Percentiles rank a stretch among this genome's conserved stretches.
These are phyloP conservation scores for Dactylonectria macrodidyma DNA, from an alignment of 2,329 filamentous ascomycete genomes.

Conservation along the genomic window DNA sequence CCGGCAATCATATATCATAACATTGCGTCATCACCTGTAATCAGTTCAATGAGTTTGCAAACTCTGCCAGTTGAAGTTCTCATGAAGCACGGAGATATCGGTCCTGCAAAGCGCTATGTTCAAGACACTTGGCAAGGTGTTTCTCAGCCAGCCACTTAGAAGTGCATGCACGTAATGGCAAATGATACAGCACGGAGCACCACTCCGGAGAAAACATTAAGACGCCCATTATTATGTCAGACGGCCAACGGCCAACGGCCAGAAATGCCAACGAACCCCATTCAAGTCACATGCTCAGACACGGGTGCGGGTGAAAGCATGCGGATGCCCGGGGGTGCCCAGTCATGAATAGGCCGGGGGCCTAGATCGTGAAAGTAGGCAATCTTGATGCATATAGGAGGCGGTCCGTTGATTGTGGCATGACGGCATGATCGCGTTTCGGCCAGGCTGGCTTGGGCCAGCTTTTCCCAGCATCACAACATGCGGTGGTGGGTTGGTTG, in stretches of 20 bases:
- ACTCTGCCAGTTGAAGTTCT: neutral
- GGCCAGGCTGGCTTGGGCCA: constrained; percentile 30
- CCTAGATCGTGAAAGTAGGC: constrained; percentile 45
- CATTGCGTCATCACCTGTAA: neutral
- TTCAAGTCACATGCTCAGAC: constrained; percentile 43
- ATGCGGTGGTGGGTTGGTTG: constrained; percentile 6
- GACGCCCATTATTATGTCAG: neutral
- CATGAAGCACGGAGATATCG: neutral
- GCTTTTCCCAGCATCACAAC: constrained; percentile 14
- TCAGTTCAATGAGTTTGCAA: neutral
- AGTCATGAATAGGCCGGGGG: constrained; percentile 24
- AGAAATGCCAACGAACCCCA: constrained; percentile 24
- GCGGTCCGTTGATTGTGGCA: constrained; percentile 23
- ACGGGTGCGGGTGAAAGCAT: constrained; percentile 46
- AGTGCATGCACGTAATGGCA: neutral
- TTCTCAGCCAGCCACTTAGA: neutral
- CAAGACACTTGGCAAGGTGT: neutral
- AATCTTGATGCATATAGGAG: constrained; percentile 37
- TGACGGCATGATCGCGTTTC: constrained; percentile 37
- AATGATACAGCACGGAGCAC: neutral
- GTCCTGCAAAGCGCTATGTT: neutral
- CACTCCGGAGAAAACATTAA: neutral
- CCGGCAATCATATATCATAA: neutral
- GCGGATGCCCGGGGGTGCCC: constrained; percentile 23
- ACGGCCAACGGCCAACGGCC: neutral